Base-by-base conservation (phyloP, 2,329 filamentous ascomycete genomes). In the Fusarium domesticum region DNA sequence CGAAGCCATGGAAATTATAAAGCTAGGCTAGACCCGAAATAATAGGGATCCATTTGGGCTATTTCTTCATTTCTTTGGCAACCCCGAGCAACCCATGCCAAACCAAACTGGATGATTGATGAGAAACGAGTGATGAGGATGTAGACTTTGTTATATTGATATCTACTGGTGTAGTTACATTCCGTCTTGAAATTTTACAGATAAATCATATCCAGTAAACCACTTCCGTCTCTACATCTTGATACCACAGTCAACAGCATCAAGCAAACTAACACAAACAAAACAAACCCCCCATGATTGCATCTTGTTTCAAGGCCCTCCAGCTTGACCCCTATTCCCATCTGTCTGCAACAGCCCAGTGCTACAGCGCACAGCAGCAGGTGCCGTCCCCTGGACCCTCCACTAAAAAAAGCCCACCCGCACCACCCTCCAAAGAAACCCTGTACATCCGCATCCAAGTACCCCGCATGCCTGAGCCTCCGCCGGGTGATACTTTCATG, bases 31-130 rank as follows among this genome's bases (percentile, higher is more conserved):
- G 41, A 43, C 51, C 55, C 53, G 45, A 55, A 54, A 43, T 45
- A 51, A 51, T 43, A 46, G 54, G 55, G 54, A 57, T 57, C 54
- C 54, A 57, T 58, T 35, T 25, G n/a, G n/a, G n/a, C n/a, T n/a
- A 31, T 45, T 40, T 37, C 43, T 53, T 58, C 55, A 58, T 58
- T 58, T 58, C 55, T 28, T 28, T 28, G 23, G 8, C 14, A 28
- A n/a, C n/a, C 23, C 23, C 23, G 23, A 28, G 23, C 23, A 28
- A 28, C 23, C 23, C 23, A 28, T 28, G 23, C 14, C 23, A 5
- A 28, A 28, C 14, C 10, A 28, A 28, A 12, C 7, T 11, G 23
- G n/a, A n/a, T n/a, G n/a, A n/a, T n/a, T 28, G 23, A 11, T 28
- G 5, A 28, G 8, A 28, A 8, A 28, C 7, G 23, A 28, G 23